These are phyloP conservation scores for Ascochyta koolunga DNA, from an alignment of 2,329 filamentous ascomycete genomes.

Conservation along the genomic window DNA sequence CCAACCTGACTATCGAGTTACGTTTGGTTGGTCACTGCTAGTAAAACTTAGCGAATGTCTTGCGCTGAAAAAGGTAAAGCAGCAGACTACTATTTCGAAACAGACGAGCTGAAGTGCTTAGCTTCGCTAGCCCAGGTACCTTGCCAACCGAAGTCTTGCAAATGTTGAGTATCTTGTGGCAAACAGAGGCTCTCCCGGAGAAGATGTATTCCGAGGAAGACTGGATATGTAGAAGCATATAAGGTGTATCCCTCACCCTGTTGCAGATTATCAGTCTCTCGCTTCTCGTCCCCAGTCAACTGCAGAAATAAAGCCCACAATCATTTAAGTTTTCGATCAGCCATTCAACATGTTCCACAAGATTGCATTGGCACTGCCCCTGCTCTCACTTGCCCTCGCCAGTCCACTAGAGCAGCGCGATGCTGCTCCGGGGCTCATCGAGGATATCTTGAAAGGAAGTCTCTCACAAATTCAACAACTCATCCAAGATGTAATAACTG, in stretches of 20 bases:
- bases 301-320: background rate
- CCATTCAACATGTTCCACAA: slow-evolving; percentile 25
- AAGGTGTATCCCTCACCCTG: background rate
- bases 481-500: slow-evolving; percentile 38
- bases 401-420: slow-evolving; percentile 31
- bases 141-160: background rate
- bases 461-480: slow-evolving; percentile 24
- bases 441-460: slow-evolving; percentile 30
- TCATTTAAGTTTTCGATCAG: background rate
- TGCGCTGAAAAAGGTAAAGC: background rate
- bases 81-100: background rate
- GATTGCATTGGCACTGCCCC: slow-evolving; percentile 19
- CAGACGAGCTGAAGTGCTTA: slow-evolving; percentile 4
- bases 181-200: background rate
- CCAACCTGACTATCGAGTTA: background rate
- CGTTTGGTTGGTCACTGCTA: background rate
- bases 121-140: slow-evolving; percentile 2
- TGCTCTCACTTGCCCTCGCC: slow-evolving; percentile 26
- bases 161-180: background rate
- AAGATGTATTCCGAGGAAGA: background rate
- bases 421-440: slow-evolving; percentile 29
- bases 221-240: background rate
- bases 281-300: background rate
- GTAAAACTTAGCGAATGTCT: background rate
- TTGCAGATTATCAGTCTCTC: background rate